A percentile compares a stretch with the other conserved stretches of the same genome.
These are phyloP conservation scores for Thelonectria blattea DNA, from an alignment of 2,329 filamentous ascomycete species.

Conservation along the genomic window DNA sequence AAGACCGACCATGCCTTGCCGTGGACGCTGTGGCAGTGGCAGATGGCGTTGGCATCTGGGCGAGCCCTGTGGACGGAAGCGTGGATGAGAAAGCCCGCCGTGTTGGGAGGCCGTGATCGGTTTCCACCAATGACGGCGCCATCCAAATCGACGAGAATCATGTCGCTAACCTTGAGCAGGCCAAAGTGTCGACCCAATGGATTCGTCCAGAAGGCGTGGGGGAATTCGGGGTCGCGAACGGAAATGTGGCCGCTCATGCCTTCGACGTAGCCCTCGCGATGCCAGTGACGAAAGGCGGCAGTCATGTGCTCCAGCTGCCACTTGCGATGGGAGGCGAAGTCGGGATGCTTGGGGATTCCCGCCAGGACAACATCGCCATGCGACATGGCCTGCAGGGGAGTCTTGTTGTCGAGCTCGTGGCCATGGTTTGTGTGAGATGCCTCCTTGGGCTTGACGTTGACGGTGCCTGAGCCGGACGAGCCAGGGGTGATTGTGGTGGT, in stretches of 20 bases:
- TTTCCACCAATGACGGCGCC: slow-evolving; percentile 71
- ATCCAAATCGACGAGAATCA: slow-evolving; percentile 67
- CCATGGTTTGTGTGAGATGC: slow-evolving; percentile 27
- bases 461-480: not conserved
- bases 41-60: slow-evolving; percentile 69
- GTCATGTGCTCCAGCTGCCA: slow-evolving; percentile 65
- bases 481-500: not conserved
- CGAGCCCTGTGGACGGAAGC: slow-evolving; percentile 67
- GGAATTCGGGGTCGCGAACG: slow-evolving; percentile 67
- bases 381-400: slow-evolving; percentile 36
- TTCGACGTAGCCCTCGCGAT: slow-evolving; percentile 69
- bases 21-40: slow-evolving; percentile 68
- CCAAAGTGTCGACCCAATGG: slow-evolving; percentile 70
- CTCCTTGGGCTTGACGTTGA: slow-evolving; percentile 26
- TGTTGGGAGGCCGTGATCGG: slow-evolving; percentile 64
- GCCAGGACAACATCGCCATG: slow-evolving; percentile 34
- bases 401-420: slow-evolving; percentile 33
- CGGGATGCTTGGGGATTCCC: slow-evolving; percentile 34
- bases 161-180: slow-evolving; percentile 68
- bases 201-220: slow-evolving; percentile 70
- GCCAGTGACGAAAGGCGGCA: slow-evolving; percentile 71
- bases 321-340: slow-evolving; percentile 36
- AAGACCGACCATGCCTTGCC: slow-evolving; percentile 73
- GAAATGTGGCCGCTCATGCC: slow-evolving; percentile 73
- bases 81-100: slow-evolving; percentile 74